Conservation (phyloP, 148 eudicot species). For the Chenopodium berlandieri region DNA sequence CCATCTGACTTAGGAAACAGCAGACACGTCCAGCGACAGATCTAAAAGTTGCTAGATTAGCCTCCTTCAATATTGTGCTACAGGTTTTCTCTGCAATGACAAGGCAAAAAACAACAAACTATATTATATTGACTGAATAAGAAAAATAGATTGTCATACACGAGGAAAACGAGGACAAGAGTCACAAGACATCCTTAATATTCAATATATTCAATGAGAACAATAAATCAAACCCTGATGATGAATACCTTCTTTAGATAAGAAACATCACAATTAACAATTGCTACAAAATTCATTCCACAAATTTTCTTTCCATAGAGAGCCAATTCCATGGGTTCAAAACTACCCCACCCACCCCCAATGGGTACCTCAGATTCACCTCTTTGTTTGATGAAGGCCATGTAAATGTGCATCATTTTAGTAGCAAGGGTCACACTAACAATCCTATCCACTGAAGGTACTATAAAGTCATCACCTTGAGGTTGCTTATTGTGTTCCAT, state of each 20-base stretch:
- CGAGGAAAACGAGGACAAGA: background rate
- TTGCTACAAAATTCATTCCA: background rate
- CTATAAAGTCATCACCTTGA: background rate
- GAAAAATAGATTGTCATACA: background rate
- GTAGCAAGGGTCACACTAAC: background rate
- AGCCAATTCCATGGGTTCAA: background rate
- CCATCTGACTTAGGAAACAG: conserved; percentile 67
- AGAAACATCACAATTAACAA: background rate
- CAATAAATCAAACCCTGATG: background rate
- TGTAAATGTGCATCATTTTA: background rate
- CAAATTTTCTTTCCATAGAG: background rate
- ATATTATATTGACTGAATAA: background rate
- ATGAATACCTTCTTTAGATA: background rate
- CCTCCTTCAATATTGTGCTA: conserved; percentile 31
- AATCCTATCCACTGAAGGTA: background rate
- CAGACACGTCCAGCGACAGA: conserved; percentile 51
- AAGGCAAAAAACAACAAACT: background rate
- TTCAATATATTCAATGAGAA: background rate
- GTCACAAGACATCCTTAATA: background rate
- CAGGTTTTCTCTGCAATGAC: conserved; percentile 46
- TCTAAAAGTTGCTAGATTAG: conserved; percentile 40
- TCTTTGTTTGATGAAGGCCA: background rate
- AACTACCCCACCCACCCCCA: background rate
- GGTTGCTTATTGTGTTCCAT: background rate
- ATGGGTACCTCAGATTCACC: background rate